Percentiles rank a stretch among this genome's conserved stretches.
Evolutionary conservation across 371 early-diverging fungal genomes (phyloP).

Genomic region (Rhizomucor pusillus): DNA sequence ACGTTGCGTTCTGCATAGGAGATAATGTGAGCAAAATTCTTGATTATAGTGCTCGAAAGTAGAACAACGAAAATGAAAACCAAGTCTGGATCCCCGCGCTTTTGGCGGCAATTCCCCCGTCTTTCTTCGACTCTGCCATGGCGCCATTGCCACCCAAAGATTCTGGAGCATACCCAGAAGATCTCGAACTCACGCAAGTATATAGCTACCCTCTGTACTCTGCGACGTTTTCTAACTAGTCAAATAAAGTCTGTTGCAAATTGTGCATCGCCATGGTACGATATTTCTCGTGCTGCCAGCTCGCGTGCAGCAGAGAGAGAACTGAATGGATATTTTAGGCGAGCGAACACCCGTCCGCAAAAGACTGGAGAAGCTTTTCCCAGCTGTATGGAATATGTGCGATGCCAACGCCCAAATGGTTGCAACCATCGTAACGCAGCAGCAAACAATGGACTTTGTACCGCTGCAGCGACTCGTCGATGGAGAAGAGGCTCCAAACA

Average conservation of each 20-base stretch:
- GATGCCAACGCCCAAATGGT: constrained; percentile 45
- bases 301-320: not conserved
- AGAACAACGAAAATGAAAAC: too few species aligned
- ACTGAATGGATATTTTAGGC: constrained; percentile 16
- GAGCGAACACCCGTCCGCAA: constrained; percentile 57
- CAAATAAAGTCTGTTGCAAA: constrained; percentile 38
- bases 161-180: constrained; percentile 10
- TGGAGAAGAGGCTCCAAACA: constrained; percentile 11
- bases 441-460: constrained; percentile 3
- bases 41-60: too few species aligned
- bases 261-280: constrained; percentile 61
- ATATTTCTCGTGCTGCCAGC: not conserved
- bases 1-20: too few species aligned
- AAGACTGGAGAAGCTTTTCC: constrained; percentile 35
- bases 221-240: not conserved
- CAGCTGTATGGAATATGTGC: constrained; percentile 56
- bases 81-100: too few species aligned
- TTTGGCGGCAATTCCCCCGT: too few species aligned
- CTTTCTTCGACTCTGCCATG: too few species aligned
- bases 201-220: not conserved
- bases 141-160: constrained; percentile 7
- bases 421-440: constrained; percentile 34
- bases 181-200: constrained; percentile 8
- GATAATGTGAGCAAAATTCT: too few species aligned
- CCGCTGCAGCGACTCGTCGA: constrained; percentile 38